Evolutionary conservation across 768 basidiomycete species (phyloP).

Genomic region (Calocera cornea): DNA sequence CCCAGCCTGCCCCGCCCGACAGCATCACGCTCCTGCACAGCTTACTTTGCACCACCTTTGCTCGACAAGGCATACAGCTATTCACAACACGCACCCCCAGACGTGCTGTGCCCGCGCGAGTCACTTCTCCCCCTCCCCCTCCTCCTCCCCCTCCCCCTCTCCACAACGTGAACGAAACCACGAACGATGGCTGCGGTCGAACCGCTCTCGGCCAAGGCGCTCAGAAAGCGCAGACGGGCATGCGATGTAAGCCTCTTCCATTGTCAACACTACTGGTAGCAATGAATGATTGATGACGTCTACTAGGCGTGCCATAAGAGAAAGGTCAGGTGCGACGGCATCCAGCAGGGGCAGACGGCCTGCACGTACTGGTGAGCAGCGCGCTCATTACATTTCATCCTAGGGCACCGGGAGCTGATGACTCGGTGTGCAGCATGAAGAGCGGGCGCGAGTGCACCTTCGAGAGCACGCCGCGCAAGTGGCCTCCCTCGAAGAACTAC

Average conservation of each 20-base stretch:
- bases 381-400: neutral
- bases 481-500: constrained; percentile 3
- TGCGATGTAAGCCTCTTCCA: neutral
- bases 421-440: neutral
- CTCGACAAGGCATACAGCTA: too few relatives aligned
- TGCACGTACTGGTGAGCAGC: constrained; percentile 2
- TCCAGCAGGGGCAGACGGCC: neutral
- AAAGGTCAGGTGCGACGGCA: neutral
- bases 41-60: too few relatives aligned
- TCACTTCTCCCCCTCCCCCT: too few relatives aligned
- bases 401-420: neutral
- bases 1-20: too few relatives aligned
- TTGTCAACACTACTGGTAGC: neutral
- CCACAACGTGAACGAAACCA: too few relatives aligned
- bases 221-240: neutral
- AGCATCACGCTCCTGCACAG: too few relatives aligned
- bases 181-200: neutral
- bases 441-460: neutral
- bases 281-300: neutral
- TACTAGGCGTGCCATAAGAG: neutral
- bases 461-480: constrained; percentile 3
- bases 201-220: neutral
- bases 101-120: too few relatives aligned
- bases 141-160: too few relatives aligned
- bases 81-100: too few relatives aligned